These are phyloP conservation scores for Rhodotorula diobovata DNA, from an alignment of 768 basidiomycete genomes.

Conservation along the genomic window DNA sequence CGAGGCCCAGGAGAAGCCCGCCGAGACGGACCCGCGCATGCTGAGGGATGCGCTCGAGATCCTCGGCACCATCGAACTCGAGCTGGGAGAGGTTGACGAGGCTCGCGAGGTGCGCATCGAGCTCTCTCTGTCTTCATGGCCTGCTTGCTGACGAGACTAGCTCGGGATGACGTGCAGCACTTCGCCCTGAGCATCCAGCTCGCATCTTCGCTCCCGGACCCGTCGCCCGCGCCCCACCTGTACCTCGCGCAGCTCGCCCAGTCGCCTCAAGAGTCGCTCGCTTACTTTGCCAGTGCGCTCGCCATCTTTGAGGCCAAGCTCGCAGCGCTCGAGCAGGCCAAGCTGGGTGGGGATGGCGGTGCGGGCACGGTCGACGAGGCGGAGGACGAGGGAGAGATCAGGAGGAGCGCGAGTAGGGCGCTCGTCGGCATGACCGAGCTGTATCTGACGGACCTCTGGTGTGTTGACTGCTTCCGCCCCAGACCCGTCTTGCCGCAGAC, in stretches of 20 bases:
- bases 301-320: conserved; percentile 37
- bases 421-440: conserved; percentile 45
- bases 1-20: conserved; percentile 17
- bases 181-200: conserved; percentile 29
- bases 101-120: conserved; percentile 37
- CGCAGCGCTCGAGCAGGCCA: conserved; percentile 31
- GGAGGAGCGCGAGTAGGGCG: conserved; percentile 39
- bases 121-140: too few relatives aligned
- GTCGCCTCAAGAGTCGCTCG: conserved; percentile 41
- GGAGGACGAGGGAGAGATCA: conserved; percentile 38
- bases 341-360: conserved; percentile 29
- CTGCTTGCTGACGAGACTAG: background rate
- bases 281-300: conserved; percentile 38
- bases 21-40: conserved; percentile 13
- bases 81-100: conserved; percentile 36
- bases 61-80: conserved; percentile 41
- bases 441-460: conserved; percentile 45
- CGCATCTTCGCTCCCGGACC: conserved; percentile 24
- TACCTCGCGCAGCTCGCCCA: conserved; percentile 44
- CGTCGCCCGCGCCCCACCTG: conserved; percentile 41
- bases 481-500: background rate
- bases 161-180: conserved; percentile 34
- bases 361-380: conserved; percentile 16
- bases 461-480: background rate
- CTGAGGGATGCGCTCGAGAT: conserved; percentile 37